Evolutionary conservation across 257 asterid genomes (phyloP), one percentile per base, ranked within the genome.

Genomic region (Solanum lignicaule): DNA sequence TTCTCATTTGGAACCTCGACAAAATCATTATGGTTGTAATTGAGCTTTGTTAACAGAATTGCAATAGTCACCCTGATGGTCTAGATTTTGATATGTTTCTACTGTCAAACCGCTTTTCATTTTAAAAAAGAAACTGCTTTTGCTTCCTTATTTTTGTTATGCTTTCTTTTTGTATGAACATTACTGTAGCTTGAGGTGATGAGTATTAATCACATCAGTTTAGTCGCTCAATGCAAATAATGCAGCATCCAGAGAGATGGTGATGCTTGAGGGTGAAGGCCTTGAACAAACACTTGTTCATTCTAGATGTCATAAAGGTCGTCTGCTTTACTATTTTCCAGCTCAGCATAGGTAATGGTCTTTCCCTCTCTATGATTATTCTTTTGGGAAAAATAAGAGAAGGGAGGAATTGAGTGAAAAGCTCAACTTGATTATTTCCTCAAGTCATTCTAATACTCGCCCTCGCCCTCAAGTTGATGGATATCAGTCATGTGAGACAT

Each of bases 261-360:
- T 86, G 90, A 85, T 74, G 90, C 82, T 88, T 9, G 93, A 89
- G 88, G 87, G 88, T 87, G 92, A 91, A 90, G 94, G 94, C 91
- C 93, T 96, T 68, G 93, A 91, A 89, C 93, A 90, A 87, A 92
- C 90, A 87, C 96, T 96, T 87, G 90, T 86, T 84, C 93, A 92
- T 38, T 95, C 98, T 73, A 94, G 98, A 90, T 95, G 98, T 91
- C 98, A 93, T 89, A 96, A 96, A 94, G 99, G 99, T 87, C 98
- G 99, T 74, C 90, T 96, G 84, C 96, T 96, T 86, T 94, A 94
- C 90, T 96, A 96, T 86, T 96, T 93, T 88, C 98, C 98, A 75
- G 68, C 94, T 10, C 89, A 88, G 65, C 88, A 86, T 68, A 60
- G 96, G 99, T 94, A 93, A 87, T 86, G 83, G 55, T 75, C 58